phyloP scores from a whole-genome alignment of 2,329 filamentous ascomycete species.

The Stemphylium vesicarium region DNA sequence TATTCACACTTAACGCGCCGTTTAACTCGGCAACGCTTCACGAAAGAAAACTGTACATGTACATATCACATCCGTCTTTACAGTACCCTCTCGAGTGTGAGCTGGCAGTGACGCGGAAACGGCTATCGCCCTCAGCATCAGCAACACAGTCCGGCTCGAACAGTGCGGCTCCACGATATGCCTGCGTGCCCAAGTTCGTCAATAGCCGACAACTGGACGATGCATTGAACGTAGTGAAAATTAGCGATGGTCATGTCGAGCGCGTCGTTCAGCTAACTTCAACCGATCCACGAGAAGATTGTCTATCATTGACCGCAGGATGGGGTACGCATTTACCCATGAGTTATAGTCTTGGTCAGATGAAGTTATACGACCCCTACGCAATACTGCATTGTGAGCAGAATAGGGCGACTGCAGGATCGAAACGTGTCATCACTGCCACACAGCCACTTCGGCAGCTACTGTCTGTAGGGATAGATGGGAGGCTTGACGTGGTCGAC shows the following conservation, averaged over 20 bases:
- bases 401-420: slow-evolving; percentile 38
- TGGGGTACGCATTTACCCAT: slow-evolving; percentile 47
- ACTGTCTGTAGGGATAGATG: slow-evolving; percentile 30
- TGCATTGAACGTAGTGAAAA: slow-evolving; percentile 39
- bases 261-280: slow-evolving; percentile 39
- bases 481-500: slow-evolving; percentile 43
- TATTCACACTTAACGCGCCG: slow-evolving; percentile 41
- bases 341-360: slow-evolving; percentile 30
- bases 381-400: slow-evolving; percentile 36
- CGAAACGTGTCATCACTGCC: slow-evolving; percentile 40
- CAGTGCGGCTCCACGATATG: slow-evolving; percentile 37
- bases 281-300: slow-evolving; percentile 23
- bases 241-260: slow-evolving; percentile 41
- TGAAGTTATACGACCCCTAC: slow-evolving; percentile 46
- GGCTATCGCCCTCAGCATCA: slow-evolving; percentile 39
- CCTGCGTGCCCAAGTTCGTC: slow-evolving; percentile 44
- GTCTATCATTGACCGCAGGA: slow-evolving; percentile 42
- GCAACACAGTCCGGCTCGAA: slow-evolving; percentile 32
- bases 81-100: slow-evolving; percentile 46
- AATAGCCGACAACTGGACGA: slow-evolving; percentile 32
- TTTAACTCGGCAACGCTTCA: slow-evolving; percentile 47
- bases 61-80: slow-evolving; percentile 45
- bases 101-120: slow-evolving; percentile 45
- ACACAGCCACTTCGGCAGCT: slow-evolving; percentile 32
- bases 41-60: slow-evolving; percentile 47